Base-by-base conservation (phyloP, 176 grass and related monocot genomes). In the Tillandsia leiboldiana region DNA sequence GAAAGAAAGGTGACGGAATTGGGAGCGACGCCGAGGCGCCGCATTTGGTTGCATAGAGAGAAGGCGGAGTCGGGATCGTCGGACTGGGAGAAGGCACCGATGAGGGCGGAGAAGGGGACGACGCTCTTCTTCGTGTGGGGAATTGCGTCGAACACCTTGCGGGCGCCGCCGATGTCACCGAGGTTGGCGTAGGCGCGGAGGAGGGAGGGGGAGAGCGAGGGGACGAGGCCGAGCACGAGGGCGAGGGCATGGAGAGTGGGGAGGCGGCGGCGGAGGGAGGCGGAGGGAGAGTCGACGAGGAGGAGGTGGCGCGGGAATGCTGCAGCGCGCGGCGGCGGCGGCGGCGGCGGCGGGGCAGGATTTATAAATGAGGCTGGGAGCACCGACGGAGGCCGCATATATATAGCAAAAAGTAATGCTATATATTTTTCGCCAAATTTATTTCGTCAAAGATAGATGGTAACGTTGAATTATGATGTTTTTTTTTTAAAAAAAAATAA, bases 1-100 rank as follows among this genome's bases (percentile, higher is more conserved):
- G 75, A 49, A 26, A 77, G n/a, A 20, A 69, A 61, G n/a, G 75
- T 77, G 33, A 77, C 18, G 1, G 75, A 69, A 53, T 77, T 77
- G 65, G 75, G 75, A 15, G 28, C 12, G 53, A 77, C 51, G 10
- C 50, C 75, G 42, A 23, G 22, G 10, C 12, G 29, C 17, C 75
- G 65, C 75, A 77, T 77, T 2, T 61, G 64, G 18, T 23, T 22
- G 65, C 57, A 67, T 10, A 77, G 18, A 47, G 65, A 57, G 17
- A 77, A 61, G 11, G 65, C 75, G 6, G 12, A 8, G 2, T 8
- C 51, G 12, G 17, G n/a, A 11, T 24, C 20, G 51, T 42, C 74
- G 10, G 74, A 64, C 42, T 51, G 65, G 11, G 74, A 68, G 17
- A 68, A n/a, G 0, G 74, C 74, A 17, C 51, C 65, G 15, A 77